phyloP scores from a whole-genome alignment of 2,329 filamentous ascomycete species.

The Monosporascus sp. region DNA sequence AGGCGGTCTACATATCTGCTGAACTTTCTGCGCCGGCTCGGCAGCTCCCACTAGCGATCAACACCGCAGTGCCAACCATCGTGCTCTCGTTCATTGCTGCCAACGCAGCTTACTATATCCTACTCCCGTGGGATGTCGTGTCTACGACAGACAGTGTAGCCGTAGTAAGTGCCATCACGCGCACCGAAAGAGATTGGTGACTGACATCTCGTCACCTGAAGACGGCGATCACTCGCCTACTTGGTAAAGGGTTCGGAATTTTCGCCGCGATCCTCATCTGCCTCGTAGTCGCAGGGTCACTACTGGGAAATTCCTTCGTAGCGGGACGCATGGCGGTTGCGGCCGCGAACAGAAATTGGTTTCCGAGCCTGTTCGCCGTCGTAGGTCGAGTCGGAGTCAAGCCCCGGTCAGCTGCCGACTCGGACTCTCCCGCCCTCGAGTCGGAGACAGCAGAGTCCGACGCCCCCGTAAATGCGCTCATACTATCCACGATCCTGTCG shows the following conservation, averaged over 20 bases:
- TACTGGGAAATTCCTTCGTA: conserved; percentile 60
- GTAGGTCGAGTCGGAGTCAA: conserved; percentile 39
- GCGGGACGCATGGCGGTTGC: conserved; percentile 57
- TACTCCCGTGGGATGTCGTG: conserved; percentile 55
- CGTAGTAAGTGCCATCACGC: conserved; percentile 41
- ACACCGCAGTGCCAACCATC: conserved; percentile 55
- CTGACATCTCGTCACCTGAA: conserved; percentile 18
- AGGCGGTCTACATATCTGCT: conserved; percentile 52
- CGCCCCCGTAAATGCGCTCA: conserved; percentile 50
- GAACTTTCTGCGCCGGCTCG: conserved; percentile 46
- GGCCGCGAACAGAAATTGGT: conserved; percentile 48
- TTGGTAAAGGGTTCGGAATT: conserved; percentile 50
- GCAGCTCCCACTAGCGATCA: conserved; percentile 57
- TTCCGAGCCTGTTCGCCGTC: conserved; percentile 40
- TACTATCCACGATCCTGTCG: conserved; percentile 44
- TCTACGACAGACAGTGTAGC: conserved; percentile 58
- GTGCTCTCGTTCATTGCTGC: conserved; percentile 55
- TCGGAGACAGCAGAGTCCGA: conserved; percentile 31
- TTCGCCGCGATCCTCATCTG: conserved; percentile 53
- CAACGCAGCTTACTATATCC: conserved; percentile 58
- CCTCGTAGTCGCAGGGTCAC: conserved; percentile 56
- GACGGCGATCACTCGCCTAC: conserved; percentile 50
- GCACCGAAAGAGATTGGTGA: background rate
- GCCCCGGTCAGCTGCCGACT: conserved; percentile 1
- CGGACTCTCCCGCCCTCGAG: background rate